Evolutionary conservation across 257 asterid species (phyloP).

Genomic region (Ballota nigra): DNA sequence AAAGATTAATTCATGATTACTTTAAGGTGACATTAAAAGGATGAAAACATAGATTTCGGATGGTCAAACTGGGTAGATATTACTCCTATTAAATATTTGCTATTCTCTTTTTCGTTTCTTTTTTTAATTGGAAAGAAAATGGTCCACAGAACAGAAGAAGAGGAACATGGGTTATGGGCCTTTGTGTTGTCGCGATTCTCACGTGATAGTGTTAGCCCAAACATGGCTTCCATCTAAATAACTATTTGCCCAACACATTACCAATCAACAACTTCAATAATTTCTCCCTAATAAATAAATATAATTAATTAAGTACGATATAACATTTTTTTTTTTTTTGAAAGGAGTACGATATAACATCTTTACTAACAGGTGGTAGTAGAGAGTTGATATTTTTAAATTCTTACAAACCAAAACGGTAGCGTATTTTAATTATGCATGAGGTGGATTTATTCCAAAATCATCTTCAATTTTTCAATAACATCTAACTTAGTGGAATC

Average conservation of each 20-base stretch:
- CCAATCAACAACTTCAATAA: not conserved
- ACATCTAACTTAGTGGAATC: not conserved
- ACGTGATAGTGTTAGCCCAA: conserved; percentile 23
- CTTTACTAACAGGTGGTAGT: not conserved
- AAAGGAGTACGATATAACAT: too few species aligned
- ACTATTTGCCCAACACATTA: conserved; percentile 4
- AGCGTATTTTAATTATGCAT: too few species aligned
- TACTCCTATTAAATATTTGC: too few species aligned
- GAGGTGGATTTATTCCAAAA: not conserved
- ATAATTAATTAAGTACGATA: not conserved
- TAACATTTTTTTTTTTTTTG: too few species aligned
- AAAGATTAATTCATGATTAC: too few species aligned
- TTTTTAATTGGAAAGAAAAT: not conserved
- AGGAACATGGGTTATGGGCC: conserved; percentile 22
- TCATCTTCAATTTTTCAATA: not conserved
- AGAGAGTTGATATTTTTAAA: not conserved
- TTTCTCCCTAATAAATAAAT: not conserved
- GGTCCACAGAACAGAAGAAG: not conserved
- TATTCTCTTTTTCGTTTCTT: too few species aligned
- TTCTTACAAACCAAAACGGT: not conserved
- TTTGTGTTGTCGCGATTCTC: conserved; percentile 20
- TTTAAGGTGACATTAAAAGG: too few species aligned
- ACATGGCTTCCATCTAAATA: not conserved
- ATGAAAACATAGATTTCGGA: not conserved
- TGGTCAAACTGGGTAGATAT: not conserved